These are phyloP conservation scores for Pythium plurisporium DNA, from an alignment of 352 stramenopile genomes.

Conservation along the genomic window DNA sequence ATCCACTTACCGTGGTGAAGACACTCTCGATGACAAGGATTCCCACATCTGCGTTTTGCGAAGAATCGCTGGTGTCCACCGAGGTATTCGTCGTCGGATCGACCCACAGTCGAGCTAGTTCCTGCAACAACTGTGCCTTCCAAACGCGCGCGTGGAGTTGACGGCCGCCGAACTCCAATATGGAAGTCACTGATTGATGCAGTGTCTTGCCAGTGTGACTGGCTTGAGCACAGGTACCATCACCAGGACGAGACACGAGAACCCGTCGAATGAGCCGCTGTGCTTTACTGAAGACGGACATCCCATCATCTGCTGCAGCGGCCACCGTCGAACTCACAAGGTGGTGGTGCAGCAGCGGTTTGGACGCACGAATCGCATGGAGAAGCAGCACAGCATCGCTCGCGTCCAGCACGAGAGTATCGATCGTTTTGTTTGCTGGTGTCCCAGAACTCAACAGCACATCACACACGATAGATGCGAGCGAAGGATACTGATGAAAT, in stretches of 20 bases:
- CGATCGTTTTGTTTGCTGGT: no score
- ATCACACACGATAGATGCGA: conserved; percentile 41
- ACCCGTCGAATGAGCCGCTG: conserved; percentile 40
- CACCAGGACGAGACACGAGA: no score
- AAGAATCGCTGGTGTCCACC: not conserved
- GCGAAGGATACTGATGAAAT: conserved; percentile 50
- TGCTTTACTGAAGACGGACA: conserved; percentile 37
- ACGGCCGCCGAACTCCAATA: conserved; percentile 63
- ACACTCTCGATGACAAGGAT: conserved; percentile 5
- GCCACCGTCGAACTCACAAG: not conserved
- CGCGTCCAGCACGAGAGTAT: conserved; percentile 39
- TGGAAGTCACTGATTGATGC: conserved; percentile 8
- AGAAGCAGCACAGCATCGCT: conserved; percentile 65
- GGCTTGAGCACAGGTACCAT: conserved; percentile 13
- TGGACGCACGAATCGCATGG: conserved; percentile 69
- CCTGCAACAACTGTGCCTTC: conserved; percentile 74
- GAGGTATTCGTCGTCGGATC: conserved; percentile 14
- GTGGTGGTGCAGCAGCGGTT: conserved; percentile 72
- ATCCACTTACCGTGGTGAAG: conserved; percentile 5
- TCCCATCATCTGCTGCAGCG: conserved; percentile 21
- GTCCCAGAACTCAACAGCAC: conserved; percentile 29
- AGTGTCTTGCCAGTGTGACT: not conserved
- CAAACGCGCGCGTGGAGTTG: conserved; percentile 64
- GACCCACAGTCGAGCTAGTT: conserved; percentile 65
- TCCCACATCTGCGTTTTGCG: not conserved